Base-by-base conservation (phyloP, 768 basidiomycete species). In the Chalciporus sphaerocephalus region DNA sequence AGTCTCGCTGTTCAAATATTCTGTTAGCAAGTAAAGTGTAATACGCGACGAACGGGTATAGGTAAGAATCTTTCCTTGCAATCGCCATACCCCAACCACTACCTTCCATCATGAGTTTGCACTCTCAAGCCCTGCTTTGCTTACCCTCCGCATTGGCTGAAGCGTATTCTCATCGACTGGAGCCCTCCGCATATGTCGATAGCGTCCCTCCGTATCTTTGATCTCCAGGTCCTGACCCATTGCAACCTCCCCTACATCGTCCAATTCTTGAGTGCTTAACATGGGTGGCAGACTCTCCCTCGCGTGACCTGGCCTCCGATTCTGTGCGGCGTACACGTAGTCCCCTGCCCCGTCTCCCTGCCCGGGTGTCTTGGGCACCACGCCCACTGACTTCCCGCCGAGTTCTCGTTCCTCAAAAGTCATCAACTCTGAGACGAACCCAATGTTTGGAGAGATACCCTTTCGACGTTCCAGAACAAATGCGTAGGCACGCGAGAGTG, bases 391-490 rank as follows among this genome's bases (percentile, higher is more conserved):
- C 55, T 67, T 58, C 81, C 42, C 87, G 74, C 48, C 93, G 82
- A 40, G 94, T 72, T 67, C 95, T 88, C 59, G 84, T 60, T 95
- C 92, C 69, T 98, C 94, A 59, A 94, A 96, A 38, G 83, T 86
- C 94, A 96, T 96, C 34, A 98, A 77, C 66, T 96, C 93, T 4
- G 90, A 92, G 35, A 97, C 92, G 66, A 98, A 98, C 6, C 95
- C 95, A 51, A 98, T 95, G 61, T 96, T 97, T 9, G 94, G 95
- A 12, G 90, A 93, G 54, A 97, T 95, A 53, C 92, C 92, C 55
- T 91, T 92, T 27, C 95, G 81, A 8, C 92, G 80, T 56, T 94
- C 94, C 32, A 91, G 77, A 20, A 98, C 94, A 60, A 92, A 96
- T 0, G 85, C 71, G 62, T 97, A 98, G 1, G 95, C 92, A 28